Evolutionary conservation across 805 yeast species (phyloP).

Genomic region (Clavispora asparagi): DNA sequence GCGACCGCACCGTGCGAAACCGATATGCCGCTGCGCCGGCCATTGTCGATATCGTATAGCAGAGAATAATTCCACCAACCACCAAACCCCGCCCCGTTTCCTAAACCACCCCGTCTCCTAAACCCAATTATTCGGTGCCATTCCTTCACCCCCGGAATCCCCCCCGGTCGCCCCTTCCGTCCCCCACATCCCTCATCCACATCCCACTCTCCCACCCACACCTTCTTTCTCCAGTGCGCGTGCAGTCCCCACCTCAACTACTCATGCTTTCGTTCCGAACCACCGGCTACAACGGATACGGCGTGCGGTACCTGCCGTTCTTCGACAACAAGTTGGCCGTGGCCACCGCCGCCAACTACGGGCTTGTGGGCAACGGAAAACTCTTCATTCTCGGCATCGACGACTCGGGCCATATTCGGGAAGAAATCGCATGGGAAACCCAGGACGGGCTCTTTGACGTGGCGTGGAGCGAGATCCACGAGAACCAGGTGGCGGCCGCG

Average conservation of each 20-base stretch:
- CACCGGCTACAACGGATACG: slow-evolving; percentile 79
- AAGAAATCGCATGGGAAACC: slow-evolving; percentile 66
- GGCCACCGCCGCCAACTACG: slow-evolving; percentile 88
- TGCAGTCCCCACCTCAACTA: background rate
- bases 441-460: slow-evolving; percentile 89
- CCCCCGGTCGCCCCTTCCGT: too few relatives aligned
- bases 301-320: slow-evolving; percentile 85
- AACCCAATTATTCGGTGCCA: too few relatives aligned
- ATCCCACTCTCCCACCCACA: too few relatives aligned
- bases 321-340: slow-evolving; percentile 87
- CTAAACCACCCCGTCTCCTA: too few relatives aligned
- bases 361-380: slow-evolving; percentile 91
- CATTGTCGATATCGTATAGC: too few relatives aligned
- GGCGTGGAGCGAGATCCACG: slow-evolving; percentile 88
- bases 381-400: slow-evolving; percentile 65
- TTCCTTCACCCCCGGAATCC: too few relatives aligned
- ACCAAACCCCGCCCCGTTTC: too few relatives aligned
- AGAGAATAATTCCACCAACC: too few relatives aligned
- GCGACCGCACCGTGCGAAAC: too few relatives aligned
- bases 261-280: slow-evolving; percentile 70
- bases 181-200: too few relatives aligned
- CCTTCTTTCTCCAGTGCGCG: background rate
- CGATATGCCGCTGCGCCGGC: too few relatives aligned
- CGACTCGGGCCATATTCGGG: slow-evolving; percentile 55
- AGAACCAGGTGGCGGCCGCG: slow-evolving; percentile 76